Evolutionary conservation across 148 eudicot species (phyloP).

Genomic region (Hydrangea macrophylla): DNA sequence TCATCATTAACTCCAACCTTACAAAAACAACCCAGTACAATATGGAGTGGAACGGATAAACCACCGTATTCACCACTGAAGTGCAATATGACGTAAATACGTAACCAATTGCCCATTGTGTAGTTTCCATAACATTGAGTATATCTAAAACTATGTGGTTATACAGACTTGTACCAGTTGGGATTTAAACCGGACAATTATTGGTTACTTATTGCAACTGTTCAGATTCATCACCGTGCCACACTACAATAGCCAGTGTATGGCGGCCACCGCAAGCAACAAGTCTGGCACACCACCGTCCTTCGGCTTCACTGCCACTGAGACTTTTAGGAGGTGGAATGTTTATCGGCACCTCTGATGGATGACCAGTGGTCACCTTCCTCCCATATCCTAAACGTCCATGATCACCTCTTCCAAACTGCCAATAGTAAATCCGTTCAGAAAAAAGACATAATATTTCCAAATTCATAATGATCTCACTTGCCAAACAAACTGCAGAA

Average conservation of each 20-base stretch:
- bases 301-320: constrained; percentile 29
- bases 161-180: background rate
- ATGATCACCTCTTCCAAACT: constrained; percentile 98
- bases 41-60: too few species aligned
- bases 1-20: too few species aligned
- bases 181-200: background rate
- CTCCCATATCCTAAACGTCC: constrained; percentile 94
- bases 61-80: too few species aligned
- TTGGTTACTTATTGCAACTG: constrained; percentile 8
- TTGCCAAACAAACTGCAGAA: constrained; percentile 1
- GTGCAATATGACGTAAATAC: too few species aligned
- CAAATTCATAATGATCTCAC: background rate
- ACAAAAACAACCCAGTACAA: too few species aligned
- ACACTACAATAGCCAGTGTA: constrained; percentile 70
- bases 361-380: constrained; percentile 83
- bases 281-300: constrained; percentile 71
- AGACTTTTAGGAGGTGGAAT: constrained; percentile 53
- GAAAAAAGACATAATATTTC: background rate
- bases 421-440: constrained; percentile 7
- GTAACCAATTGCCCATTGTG: too few species aligned
- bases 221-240: constrained; percentile 40
- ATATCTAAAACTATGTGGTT: background rate
- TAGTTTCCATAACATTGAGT: too few species aligned
- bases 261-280: constrained; percentile 98
- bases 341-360: constrained; percentile 82